These are phyloP conservation scores for Fusarium virguliforme DNA, from an alignment of 2,329 filamentous ascomycete species.

Conservation along the genomic window DNA sequence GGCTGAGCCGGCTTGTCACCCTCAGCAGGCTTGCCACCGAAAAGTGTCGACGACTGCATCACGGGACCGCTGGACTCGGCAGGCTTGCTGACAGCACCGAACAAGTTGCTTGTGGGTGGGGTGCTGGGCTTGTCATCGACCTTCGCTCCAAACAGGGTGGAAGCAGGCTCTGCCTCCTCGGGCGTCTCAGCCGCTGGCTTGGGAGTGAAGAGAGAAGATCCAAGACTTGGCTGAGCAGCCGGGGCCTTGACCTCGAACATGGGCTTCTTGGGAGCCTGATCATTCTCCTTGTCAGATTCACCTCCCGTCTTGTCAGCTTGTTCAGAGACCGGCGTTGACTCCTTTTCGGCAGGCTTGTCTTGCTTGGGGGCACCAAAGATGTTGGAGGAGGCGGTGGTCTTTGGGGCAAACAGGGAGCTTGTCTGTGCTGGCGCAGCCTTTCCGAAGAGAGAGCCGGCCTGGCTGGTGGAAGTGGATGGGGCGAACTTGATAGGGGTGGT, in stretches of 20 bases:
- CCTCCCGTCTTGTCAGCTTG: constrained; percentile 55
- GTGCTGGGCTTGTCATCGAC: constrained; percentile 52
- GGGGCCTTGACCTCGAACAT: constrained; percentile 54
- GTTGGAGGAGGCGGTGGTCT: constrained; percentile 55
- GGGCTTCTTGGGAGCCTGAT: constrained; percentile 56
- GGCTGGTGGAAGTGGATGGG: constrained; percentile 52
- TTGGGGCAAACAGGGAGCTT: constrained; percentile 57
- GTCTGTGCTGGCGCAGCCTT: constrained; percentile 50
- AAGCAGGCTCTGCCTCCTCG: constrained; percentile 49
- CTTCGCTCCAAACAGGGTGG: constrained; percentile 59
- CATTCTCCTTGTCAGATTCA: constrained; percentile 65
- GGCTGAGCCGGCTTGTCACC: constrained; percentile 47
- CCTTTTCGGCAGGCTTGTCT: constrained; percentile 51
- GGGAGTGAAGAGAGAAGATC: constrained; percentile 54
- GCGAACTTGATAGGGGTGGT: constrained; percentile 71
- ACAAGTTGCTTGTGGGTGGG: constrained; percentile 54
- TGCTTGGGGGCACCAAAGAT: constrained; percentile 58
- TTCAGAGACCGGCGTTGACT: constrained; percentile 46
- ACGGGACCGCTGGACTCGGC: constrained; percentile 51
- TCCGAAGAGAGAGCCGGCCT: constrained; percentile 55
- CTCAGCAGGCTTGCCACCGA: constrained; percentile 55
- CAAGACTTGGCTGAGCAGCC: constrained; percentile 51
- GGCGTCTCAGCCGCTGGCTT: constrained; percentile 54
- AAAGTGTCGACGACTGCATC: constrained; percentile 55
- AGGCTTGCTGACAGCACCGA: constrained; percentile 57